Conservation (phyloP, 305 asterid species). For the Fraxinus paxiana region DNA sequence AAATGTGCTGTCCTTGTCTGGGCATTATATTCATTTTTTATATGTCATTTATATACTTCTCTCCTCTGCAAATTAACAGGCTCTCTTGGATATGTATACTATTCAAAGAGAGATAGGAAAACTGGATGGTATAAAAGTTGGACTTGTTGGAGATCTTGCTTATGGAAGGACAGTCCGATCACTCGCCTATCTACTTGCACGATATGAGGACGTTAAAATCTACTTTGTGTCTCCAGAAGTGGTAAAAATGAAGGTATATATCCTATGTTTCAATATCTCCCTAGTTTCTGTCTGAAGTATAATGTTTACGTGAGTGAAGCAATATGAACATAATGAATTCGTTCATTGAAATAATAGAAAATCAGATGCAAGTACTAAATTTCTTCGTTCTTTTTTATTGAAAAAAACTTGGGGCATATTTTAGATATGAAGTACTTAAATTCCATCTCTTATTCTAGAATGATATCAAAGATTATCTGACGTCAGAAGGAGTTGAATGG, state of each 20-base stretch:
- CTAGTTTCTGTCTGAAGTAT: neutral
- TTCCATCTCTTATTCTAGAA: conserved; percentile 40
- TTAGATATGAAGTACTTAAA: neutral
- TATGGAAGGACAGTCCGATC: conserved; percentile 89
- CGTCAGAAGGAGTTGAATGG: conserved; percentile 75
- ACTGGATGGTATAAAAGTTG: conserved; percentile 83
- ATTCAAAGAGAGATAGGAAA: conserved; percentile 82
- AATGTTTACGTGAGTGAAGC: neutral
- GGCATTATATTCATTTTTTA: neutral
- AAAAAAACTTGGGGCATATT: neutral
- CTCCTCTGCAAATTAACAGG: conserved; percentile 34
- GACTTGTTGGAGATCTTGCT: conserved; percentile 95
- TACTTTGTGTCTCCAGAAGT: conserved; percentile 63
- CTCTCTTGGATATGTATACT: conserved; percentile 82
- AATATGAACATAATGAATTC: neutral
- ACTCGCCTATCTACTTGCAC: conserved; percentile 78
- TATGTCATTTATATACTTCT: neutral
- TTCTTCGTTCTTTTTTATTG: neutral
- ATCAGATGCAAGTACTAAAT: neutral
- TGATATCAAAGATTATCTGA: conserved; percentile 82
- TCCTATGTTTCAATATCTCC: neutral
- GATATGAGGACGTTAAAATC: conserved; percentile 66
- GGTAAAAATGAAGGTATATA: conserved; percentile 79
- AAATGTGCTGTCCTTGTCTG: neutral
- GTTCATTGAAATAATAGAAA: neutral